phyloP scores from a whole-genome alignment of 306 rosid genomes.

The Myrica gale region DNA sequence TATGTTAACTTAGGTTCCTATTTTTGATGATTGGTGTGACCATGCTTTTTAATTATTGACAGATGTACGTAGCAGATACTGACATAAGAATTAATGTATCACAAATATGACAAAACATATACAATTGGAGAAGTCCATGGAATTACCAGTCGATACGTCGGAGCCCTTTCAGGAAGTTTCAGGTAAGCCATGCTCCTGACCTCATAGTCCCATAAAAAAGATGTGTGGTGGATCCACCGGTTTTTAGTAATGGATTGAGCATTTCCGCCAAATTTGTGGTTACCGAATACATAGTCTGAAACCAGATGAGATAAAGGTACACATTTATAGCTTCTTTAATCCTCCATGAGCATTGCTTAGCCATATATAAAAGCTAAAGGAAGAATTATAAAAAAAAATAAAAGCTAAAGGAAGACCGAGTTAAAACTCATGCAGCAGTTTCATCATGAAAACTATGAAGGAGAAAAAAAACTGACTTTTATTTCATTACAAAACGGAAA shows the following conservation, averaged over 20 bases:
- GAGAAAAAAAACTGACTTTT: not conserved
- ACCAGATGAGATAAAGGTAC: conserved; percentile 24
- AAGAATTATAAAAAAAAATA: too few species aligned
- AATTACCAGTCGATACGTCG: conserved; percentile 72
- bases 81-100: not conserved
- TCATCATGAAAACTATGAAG: not conserved
- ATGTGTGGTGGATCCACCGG: conserved; percentile 94
- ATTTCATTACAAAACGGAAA: not conserved
- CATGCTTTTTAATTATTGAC: not conserved
- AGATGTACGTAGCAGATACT: not conserved
- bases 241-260: conserved; percentile 89
- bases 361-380: not conserved
- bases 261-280: conserved; percentile 88
- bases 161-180: conserved; percentile 72
- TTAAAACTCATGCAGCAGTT: conserved; percentile 6
- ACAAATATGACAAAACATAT: not conserved
- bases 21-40: not conserved
- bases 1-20: not conserved
- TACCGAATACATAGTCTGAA: conserved; percentile 81
- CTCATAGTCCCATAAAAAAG: conserved; percentile 89
- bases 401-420: not conserved
- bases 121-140: not conserved
- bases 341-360: not conserved
- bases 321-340: conserved; percentile 21
- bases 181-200: conserved; percentile 80